Evolutionary conservation across 257 asterid species (phyloP), one percentile per base, ranked within the genome.

Genomic region (Lycium barbarum): DNA sequence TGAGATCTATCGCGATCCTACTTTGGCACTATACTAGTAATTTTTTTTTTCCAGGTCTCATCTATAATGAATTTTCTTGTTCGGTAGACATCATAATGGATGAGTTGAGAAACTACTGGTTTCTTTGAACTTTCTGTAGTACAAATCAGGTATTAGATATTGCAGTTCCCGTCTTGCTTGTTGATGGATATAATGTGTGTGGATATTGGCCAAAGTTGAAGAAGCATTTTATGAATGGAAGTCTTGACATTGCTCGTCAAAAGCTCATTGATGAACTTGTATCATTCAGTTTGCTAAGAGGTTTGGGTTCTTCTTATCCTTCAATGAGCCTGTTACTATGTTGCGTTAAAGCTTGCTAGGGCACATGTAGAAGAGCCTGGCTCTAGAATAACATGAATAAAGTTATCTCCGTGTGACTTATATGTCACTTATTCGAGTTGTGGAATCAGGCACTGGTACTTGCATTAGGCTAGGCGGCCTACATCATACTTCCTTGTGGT

Each of bases 171-270:
- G 99, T 96, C 86, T 91, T 95, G 88, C 99, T 96, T 80, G 98
- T 96, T 89, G 99, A 96, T 91, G 99, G 99, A 83, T 96, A 95
- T 87, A 96, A 96, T 87, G 93, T 96, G 72, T 96, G 99, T 81
- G 99, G 98, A 74, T 96, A 93, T 88, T 96, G 99, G 99, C 89
- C 93, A 0, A 96, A 96, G 93, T 91, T 96, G 90, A 96, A 95
- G 92, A 96, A 95, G 90, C 95, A 96, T 86, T 95, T 96, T 88
- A 86, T 89, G 93, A 88, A 17, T 84, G 99, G 99, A 81, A 90
- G 91, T 59, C 98, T 96, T 58, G 97, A 91, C 86, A 88, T 95
- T 86, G 98, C 98, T 89, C 98, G 99, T 86, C 99, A 95, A 87
- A 95, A 95, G 90, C 99, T 96, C 83, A 70, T 96, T 84, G 98